Conservation (phyloP, 768 basidiomycete species). For the Rhodotorula kratochvilovae region DNA sequence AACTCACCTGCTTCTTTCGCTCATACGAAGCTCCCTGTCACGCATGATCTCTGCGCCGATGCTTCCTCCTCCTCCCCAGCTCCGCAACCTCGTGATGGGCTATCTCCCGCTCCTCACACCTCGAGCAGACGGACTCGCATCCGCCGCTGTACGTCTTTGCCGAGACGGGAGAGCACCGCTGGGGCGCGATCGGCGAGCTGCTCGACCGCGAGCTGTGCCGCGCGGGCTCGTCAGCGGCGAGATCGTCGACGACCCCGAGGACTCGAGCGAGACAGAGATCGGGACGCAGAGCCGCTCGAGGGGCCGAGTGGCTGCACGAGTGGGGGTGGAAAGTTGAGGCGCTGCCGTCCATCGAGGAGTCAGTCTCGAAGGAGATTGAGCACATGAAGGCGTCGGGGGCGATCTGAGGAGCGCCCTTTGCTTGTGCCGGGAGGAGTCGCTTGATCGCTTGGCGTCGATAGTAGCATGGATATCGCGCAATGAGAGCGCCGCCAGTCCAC, state of each 20-base stretch:
- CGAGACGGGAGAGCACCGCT: conserved; percentile 11
- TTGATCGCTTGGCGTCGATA: too few species aligned
- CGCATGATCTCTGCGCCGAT: not conserved
- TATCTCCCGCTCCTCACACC: conserved; percentile 14
- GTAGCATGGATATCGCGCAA: not conserved
- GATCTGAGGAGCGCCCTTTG: too few species aligned
- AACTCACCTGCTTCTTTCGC: too few species aligned
- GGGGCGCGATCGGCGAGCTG: not conserved
- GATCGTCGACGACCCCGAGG: not conserved
- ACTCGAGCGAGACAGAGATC: not conserved
- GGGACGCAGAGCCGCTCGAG: not conserved
- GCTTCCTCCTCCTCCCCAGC: not conserved
- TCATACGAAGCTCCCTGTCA: too few species aligned
- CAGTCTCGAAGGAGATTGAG: not conserved
- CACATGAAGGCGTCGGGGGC: not conserved
- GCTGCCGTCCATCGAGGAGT: not conserved
- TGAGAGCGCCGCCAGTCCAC: too few species aligned
- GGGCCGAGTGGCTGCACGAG: conserved; percentile 10
- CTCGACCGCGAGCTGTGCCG: not conserved
- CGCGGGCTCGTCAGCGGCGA: not conserved
- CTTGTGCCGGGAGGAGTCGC: not conserved
- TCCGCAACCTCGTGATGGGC: conserved; percentile 12
- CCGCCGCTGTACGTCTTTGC: conserved; percentile 15
- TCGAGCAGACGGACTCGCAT: not conserved
- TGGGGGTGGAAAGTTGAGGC: conserved; percentile 9